Evolutionary conservation across 495 filamentous ascomycete species (phyloP), one percentile per base, ranked within the genome.

Genomic region (Rhypophila decipiens): DNA sequence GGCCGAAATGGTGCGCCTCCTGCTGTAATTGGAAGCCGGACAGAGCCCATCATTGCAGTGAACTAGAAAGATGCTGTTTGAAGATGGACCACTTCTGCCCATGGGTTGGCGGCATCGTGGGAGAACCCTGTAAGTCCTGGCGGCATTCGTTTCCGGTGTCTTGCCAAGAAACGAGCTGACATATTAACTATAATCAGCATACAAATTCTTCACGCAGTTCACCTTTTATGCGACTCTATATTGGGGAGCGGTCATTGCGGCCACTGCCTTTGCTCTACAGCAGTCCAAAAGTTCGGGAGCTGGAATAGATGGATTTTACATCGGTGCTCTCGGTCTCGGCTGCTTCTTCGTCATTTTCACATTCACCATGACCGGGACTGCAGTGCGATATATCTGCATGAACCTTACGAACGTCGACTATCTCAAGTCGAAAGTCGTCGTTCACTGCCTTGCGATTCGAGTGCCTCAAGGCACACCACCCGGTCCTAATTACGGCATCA

Each of bases 1-100:
- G 80, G 19, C 90, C 90, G 0, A 76, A 75, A 21, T 96, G 86
- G 77, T 96, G 90, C 66, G 77, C 77, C 8, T 72, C 73, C 42
- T 96, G 90, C 63, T 75, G 73, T 44, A 85, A 81, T 50, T 95
- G 84, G 77, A 96, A 95, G 59, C 78, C 83, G 4, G 90, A 95
- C 55, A 73, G 90, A 22, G 74, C 85, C 2, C 90, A 95, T 53
- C 90, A 96, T 64, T 90, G 84, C 60, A 82, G 83, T 35, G 85
- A 93, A 55, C 68, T 90, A 11, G 80, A 80, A 38, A 73, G 89
- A 24, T 96, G 90, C 64, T 83, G 91, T 23, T 69, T 72, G 24
- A 91, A 88, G 55, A 91, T 95, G 85, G 90, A 96, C 54, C 90
- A 96, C 61, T 95, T 87, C 56, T 96, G 90, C 63, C 90, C 90